These are phyloP conservation scores for Venturia oleaginea DNA, from an alignment of 2,329 filamentous ascomycete species.

Conservation along the genomic window DNA sequence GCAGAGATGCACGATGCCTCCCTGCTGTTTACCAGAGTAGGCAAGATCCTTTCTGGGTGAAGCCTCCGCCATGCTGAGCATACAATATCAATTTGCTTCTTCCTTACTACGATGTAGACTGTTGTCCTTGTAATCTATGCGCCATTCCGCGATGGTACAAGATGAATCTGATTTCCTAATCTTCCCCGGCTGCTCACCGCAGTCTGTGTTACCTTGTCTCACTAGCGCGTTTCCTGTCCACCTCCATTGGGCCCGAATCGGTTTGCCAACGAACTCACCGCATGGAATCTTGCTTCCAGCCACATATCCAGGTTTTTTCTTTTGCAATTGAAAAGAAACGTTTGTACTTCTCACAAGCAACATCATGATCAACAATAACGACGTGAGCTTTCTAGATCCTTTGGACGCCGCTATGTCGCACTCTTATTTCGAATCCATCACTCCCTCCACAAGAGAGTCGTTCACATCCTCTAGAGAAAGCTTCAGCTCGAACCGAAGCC, in stretches of 20 bases:
- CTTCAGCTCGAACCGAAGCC: not conserved
- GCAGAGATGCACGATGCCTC: not conserved
- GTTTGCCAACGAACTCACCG: not conserved
- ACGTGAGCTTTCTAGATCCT: not conserved
- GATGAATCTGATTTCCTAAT: not conserved
- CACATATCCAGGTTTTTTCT: not conserved
- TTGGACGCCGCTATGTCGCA: not conserved
- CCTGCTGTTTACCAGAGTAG: not conserved
- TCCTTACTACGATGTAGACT: not conserved
- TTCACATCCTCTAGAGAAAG: not conserved
- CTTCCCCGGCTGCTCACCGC: not conserved
- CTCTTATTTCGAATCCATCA: not conserved
- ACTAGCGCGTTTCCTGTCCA: not conserved
- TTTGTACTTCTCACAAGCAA: not conserved
- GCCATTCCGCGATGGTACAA: not conserved
- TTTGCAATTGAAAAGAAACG: not conserved
- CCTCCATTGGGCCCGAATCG: not conserved
- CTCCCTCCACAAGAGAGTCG: not conserved
- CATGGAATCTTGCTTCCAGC: not conserved
- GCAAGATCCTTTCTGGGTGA: not conserved
- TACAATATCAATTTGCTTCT: not conserved
- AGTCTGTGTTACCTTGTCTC: not conserved
- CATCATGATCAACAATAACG: not conserved
- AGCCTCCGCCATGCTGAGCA: not conserved
- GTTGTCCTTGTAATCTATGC: not conserved